A percentile compares a stretch with the other conserved stretches of the same genome.
These are phyloP conservation scores for Anthracocystis setariae DNA, from an alignment of 1,284 basidiomycete species.

Conservation along the genomic window DNA sequence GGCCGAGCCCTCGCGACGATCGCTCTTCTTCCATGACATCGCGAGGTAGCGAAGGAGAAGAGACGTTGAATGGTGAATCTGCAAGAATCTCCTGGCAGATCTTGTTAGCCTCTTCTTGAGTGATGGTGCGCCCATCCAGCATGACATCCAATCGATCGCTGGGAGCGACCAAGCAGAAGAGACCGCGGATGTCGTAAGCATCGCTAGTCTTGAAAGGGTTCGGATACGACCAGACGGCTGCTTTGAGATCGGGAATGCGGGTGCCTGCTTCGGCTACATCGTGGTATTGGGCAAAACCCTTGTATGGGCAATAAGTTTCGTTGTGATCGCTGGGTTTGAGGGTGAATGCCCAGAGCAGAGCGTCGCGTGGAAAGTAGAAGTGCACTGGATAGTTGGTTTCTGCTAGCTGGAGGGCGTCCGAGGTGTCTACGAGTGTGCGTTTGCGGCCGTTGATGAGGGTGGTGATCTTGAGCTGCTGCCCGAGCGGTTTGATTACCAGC, in stretches of 20 bases:
- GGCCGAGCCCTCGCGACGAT: constrained; percentile 8
- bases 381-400: constrained; percentile 39
- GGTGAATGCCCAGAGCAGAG: constrained; percentile 29
- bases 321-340: constrained; percentile 24
- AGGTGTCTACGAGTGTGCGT: constrained; percentile 32
- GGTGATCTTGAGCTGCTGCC: constrained; percentile 28
- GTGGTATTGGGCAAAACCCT: constrained; percentile 42
- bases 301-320: constrained; percentile 47
- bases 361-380: constrained; percentile 45
- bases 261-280: constrained; percentile 25
- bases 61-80: constrained; percentile 7
- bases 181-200: constrained; percentile 25
- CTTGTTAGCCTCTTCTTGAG: constrained; percentile 11
- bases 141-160: constrained; percentile 17
- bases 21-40: constrained; percentile 25
- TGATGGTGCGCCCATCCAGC: constrained; percentile 25
- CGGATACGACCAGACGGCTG: constrained; percentile 40
- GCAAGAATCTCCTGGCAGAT: constrained; percentile 21
- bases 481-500: constrained; percentile 26
- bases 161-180: constrained; percentile 36
- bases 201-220: constrained; percentile 35
- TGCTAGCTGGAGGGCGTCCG: constrained; percentile 32
- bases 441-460: constrained; percentile 23
- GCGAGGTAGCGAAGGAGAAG: constrained; percentile 31
- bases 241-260: constrained; percentile 20